Conservation (phyloP, 805 yeast genomes). For the Debaryomyces prosopidis region DNA sequence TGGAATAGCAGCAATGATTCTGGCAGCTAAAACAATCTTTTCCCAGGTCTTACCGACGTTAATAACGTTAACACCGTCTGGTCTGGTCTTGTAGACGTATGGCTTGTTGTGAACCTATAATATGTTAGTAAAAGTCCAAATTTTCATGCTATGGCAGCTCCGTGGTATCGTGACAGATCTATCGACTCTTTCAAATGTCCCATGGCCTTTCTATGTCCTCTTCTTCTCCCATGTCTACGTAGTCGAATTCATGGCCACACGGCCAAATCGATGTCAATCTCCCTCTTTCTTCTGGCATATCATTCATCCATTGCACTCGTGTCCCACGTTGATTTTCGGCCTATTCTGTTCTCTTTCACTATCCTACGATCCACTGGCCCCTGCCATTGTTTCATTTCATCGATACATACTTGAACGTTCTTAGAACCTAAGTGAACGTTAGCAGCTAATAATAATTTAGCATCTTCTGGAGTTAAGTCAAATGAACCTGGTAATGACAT, state of each 20-base stretch:
- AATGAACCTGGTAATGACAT: slow-evolving; percentile 88
- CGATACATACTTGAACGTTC: slow-evolving; percentile 92
- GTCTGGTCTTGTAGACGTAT: slow-evolving; percentile 97
- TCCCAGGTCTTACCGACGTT: slow-evolving; percentile 99
- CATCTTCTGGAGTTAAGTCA: slow-evolving; percentile 96
- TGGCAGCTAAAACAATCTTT: slow-evolving; percentile 98
- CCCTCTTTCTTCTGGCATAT: background rate
- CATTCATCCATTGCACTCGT: background rate
- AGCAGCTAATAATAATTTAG: slow-evolving; percentile 99
- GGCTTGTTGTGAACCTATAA: slow-evolving; percentile 89
- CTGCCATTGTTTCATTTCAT: background rate
- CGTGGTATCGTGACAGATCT: background rate
- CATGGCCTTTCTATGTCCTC: background rate
- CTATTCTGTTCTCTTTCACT: background rate
- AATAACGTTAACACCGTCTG: slow-evolving; percentile 98
- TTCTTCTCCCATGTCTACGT: background rate
- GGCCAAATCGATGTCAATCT: too few relatives aligned
- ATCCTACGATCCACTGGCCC: background rate
- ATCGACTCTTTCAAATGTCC: background rate
- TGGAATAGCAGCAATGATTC: slow-evolving; percentile 99
- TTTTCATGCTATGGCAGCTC: background rate
- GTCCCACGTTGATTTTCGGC: background rate
- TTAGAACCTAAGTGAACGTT: slow-evolving; percentile 99
- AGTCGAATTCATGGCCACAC: too few relatives aligned
- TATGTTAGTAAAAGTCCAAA: slow-evolving; percentile 20